Conservation (phyloP, 331 rosid species). For the Spiraea crenata region DNA sequence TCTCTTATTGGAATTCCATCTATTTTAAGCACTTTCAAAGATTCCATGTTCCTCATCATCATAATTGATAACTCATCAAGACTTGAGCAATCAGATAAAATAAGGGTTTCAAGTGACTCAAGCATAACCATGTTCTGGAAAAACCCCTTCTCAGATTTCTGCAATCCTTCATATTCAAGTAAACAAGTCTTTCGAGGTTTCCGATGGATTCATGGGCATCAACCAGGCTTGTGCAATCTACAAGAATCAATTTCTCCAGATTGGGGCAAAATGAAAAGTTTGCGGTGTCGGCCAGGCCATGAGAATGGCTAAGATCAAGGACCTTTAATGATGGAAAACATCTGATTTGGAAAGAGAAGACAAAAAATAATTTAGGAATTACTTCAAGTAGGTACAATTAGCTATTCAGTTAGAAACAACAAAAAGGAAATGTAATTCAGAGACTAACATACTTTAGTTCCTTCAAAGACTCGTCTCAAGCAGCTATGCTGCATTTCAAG, state of each 20-base stretch:
- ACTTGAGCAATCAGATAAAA: conserved; percentile 12
- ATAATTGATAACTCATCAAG: not conserved
- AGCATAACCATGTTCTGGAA: not conserved
- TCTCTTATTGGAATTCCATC: not conserved
- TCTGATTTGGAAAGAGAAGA: not conserved
- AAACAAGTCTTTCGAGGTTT: not conserved
- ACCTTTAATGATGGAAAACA: not conserved
- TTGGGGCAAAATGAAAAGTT: not conserved
- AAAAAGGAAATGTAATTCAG: not conserved
- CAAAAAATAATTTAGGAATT: too few species aligned
- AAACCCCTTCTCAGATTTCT: not conserved
- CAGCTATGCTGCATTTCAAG: conserved; percentile 16
- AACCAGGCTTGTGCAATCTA: not conserved
- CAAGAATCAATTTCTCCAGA: not conserved
- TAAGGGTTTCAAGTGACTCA: conserved; percentile 13
- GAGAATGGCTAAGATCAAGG: conserved; percentile 16
- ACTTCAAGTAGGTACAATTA: not conserved
- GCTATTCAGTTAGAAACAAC: rapidly evolving
- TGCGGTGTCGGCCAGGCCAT: not conserved
- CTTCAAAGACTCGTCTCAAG: not conserved
- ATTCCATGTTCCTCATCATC: not conserved
- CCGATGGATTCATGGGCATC: conserved; percentile 18
- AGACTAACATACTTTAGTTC: conserved; percentile 1
- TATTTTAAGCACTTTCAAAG: not conserved
- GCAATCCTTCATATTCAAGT: conserved; percentile 5